These are phyloP conservation scores for Hanseniaspora mollemarum DNA, from an alignment of 805 yeast species.

Conservation along the genomic window DNA sequence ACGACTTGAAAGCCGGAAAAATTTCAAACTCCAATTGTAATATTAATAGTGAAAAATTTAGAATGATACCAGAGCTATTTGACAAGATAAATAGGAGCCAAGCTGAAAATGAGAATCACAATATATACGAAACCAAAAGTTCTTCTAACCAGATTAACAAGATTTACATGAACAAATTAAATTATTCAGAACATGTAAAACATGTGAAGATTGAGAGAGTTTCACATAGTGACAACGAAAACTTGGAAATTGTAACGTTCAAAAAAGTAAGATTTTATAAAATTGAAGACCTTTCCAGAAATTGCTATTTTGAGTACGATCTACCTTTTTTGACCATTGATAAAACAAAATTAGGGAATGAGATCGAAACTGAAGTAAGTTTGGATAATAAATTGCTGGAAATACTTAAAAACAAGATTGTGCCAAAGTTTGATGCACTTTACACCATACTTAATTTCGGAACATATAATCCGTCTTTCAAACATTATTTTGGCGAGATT, in stretches of 20 bases:
- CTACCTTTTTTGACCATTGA: not conserved
- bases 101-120: not conserved
- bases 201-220: not conserved
- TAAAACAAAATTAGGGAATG: not conserved
- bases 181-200: not conserved
- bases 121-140: not conserved
- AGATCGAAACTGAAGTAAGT: not conserved
- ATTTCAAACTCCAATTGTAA: conserved; percentile 4
- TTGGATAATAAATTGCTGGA: not conserved
- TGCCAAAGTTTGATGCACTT: conserved; percentile 2
- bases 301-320: conserved; percentile 6
- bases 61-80: conserved; percentile 1
- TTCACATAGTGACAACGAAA: not conserved
- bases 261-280: conserved; percentile 9
- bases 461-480: conserved; percentile 1
- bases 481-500: not conserved
- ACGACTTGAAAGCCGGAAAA: conserved; percentile 3
- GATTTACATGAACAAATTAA: not conserved
- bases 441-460: conserved; percentile 3
- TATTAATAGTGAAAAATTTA: conserved; percentile 12
- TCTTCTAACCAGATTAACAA: not conserved
- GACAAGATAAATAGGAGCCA: not conserved
- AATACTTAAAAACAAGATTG: not conserved
- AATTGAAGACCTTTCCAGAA: conserved; percentile 8
- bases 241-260: not conserved